Conservation (phyloP, 441 rosid genomes). For the Populus hybrid region DNA sequence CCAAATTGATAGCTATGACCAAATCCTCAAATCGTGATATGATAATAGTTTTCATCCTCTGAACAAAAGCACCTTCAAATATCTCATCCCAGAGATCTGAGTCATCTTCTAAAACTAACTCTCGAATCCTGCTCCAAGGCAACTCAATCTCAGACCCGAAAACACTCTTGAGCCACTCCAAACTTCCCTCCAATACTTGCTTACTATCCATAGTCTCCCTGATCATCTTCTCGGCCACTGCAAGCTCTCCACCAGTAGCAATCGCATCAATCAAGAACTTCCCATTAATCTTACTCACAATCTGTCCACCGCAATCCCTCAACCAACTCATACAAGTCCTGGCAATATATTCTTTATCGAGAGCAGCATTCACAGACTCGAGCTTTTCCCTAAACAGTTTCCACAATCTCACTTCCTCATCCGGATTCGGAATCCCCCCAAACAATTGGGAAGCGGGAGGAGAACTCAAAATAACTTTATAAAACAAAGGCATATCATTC, state of each 20-base stretch:
- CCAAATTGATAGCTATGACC: slow-evolving; percentile 49
- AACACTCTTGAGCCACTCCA: slow-evolving; percentile 91
- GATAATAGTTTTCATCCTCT: slow-evolving; percentile 79
- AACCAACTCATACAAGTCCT: slow-evolving; percentile 74
- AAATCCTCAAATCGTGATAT: slow-evolving; percentile 64
- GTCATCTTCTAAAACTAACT: slow-evolving; percentile 84
- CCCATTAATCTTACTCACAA: slow-evolving; percentile 63
- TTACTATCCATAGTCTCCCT: slow-evolving; percentile 84
- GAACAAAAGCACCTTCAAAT: slow-evolving; percentile 88
- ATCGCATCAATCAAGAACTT: slow-evolving; percentile 64
- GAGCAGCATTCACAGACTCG: slow-evolving; percentile 52
- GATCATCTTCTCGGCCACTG: slow-evolving; percentile 71
- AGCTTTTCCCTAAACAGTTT: slow-evolving; percentile 74
- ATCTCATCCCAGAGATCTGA: slow-evolving; percentile 97
- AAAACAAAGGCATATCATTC: slow-evolving; percentile 89
- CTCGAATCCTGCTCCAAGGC: slow-evolving; percentile 94
- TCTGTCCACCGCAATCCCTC: slow-evolving; percentile 63
- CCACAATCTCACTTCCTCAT: slow-evolving; percentile 91
- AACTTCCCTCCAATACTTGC: slow-evolving; percentile 79
- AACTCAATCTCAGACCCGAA: slow-evolving; percentile 94
- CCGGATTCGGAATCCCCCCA: slow-evolving; percentile 94
- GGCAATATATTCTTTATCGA: slow-evolving; percentile 59
- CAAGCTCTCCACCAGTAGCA: slow-evolving; percentile 69
- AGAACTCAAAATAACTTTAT: slow-evolving; percentile 70
- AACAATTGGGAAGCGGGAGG: slow-evolving; percentile 95